Evolutionary conservation across 2,329 filamentous ascomycete species (phyloP).

Genomic region (Fusarium equiseti): DNA sequence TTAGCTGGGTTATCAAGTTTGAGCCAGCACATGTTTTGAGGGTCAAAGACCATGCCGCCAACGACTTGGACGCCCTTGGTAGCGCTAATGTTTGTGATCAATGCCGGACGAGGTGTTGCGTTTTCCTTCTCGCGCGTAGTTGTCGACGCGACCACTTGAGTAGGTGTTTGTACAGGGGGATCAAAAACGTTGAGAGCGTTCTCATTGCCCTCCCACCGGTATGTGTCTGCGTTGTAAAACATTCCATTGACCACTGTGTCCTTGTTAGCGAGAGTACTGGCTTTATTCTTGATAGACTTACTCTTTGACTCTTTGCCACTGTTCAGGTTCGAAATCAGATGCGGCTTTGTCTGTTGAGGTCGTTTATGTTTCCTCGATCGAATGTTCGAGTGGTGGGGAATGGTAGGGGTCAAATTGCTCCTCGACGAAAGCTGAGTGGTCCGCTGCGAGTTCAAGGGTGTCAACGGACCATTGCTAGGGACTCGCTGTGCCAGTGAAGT

Average conservation of each 20-base stretch:
- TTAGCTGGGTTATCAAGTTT: conserved; percentile 73
- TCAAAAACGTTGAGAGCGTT: conserved; percentile 86
- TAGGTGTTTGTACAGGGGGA: conserved; percentile 66
- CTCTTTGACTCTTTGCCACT: conserved; percentile 82
- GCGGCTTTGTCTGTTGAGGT: conserved; percentile 79
- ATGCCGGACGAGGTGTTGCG: conserved; percentile 74
- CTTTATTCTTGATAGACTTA: conserved; percentile 58
- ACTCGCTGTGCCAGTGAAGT: conserved; percentile 70
- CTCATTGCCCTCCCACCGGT: conserved; percentile 96
- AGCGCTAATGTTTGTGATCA: conserved; percentile 90
- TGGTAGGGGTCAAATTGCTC: conserved; percentile 57
- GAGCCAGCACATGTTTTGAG: conserved; percentile 96
- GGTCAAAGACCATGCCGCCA: conserved; percentile 98
- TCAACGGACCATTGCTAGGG: conserved; percentile 65
- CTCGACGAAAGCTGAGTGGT: conserved; percentile 65
- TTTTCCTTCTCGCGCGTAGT: conserved; percentile 68
- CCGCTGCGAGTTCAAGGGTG: conserved; percentile 67
- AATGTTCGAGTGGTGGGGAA: conserved; percentile 58
- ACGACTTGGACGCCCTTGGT: conserved; percentile 92
- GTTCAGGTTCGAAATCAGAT: conserved; percentile 87
- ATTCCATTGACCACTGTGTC: conserved; percentile 86
- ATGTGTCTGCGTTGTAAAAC: conserved; percentile 90
- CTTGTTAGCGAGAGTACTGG: conserved; percentile 48
- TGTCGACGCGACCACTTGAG: conserved; percentile 57
- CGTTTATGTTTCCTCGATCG: conserved; percentile 69